Evolutionary conservation across 805 yeast genomes (phyloP), one percentile per base, ranked within the genome.

Genomic region (Saccharomyces cerevisiae): DNA sequence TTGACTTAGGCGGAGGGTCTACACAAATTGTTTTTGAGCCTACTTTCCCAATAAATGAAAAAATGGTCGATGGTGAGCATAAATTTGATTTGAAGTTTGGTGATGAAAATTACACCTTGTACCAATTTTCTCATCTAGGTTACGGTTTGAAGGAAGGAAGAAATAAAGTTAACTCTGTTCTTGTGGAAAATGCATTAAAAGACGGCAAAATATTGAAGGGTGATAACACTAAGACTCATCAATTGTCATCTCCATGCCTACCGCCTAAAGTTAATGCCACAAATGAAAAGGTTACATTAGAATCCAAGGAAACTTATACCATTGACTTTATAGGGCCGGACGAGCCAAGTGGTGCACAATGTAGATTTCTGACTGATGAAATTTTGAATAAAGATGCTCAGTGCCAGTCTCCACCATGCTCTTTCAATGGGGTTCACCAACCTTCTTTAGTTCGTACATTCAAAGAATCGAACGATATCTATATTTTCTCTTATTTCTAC

Each of bases 21-120:
- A 94, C 99, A 13, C 99, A 95, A 74, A 90, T 94, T 73, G 99
- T 94, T 6, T 94, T 94, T 70, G 98, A 94, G 76, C 99, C 99
- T 24, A 79, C 79, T n/a, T 83, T 83, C 67, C 71, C 75, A 52
- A 75, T 80, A 47, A 77, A 78, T 49, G 85, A 84, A 63, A 68
- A 75, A 59, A 80, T 92, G 86, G 73, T 79, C 49, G 90, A 84
- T 11, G 96, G 97, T 55, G 97, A 91, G 66, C 96, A 89, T 74
- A 87, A 88, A 71, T 90, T 84, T 68, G 80, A 80, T 58, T 78
- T 90, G 61, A 70, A 77, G 24, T 94, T 92, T 70, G 98, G 97
- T 56, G 86, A 85, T 54, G 78, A 88, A 59, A 79, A 85, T 51
- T 94, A 88, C 69, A 77, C 79, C 11, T 79, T 94, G 59, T 94